A percentile compares a stretch with the other conserved stretches of the same genome.
These are phyloP conservation scores for Rhizopogon salebrosus DNA, from an alignment of 768 basidiomycete species.

Conservation along the genomic window DNA sequence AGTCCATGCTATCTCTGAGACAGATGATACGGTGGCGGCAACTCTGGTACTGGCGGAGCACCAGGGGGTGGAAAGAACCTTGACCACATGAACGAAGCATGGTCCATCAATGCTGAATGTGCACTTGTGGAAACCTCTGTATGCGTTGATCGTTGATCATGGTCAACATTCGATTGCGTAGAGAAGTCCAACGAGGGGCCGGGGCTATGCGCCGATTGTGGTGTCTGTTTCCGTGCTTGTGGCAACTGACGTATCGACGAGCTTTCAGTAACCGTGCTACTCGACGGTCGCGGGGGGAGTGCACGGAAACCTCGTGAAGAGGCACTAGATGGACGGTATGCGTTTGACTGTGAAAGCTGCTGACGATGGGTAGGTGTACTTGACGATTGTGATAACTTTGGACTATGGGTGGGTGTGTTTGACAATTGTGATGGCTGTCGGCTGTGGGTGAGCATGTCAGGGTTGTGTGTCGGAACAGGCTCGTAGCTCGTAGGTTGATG, in stretches of 20 bases:
- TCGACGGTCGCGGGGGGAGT: constrained; percentile 24
- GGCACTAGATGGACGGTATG: constrained; percentile 7
- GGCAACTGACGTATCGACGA: neutral
- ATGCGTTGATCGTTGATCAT: constrained; percentile 12
- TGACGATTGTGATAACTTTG: constrained; percentile 3
- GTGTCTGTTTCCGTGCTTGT: neutral
- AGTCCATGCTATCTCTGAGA: constrained; percentile 7
- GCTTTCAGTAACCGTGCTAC: neutral
- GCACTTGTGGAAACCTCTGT: constrained; percentile 23
- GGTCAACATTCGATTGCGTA: constrained; percentile 10
- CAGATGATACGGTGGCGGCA: constrained; percentile 5
- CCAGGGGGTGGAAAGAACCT: constrained; percentile 11
- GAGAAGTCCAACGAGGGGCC: neutral
- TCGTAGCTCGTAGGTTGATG: constrained; percentile 10
- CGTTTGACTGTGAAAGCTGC: neutral
- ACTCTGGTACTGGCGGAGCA: constrained; percentile 4
- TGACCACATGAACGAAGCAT: constrained; percentile 19
- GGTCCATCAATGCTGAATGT: constrained; percentile 25
- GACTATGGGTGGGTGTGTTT: neutral
- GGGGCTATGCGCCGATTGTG: constrained; percentile 1
- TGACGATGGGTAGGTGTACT: neutral
- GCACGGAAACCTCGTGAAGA: constrained; percentile 19
- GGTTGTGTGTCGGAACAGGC: constrained; percentile 13
- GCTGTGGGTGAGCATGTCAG: constrained; percentile 5
- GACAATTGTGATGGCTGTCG: constrained; percentile 4